Base-by-base conservation (phyloP, 1,284 basidiomycete genomes). In the Rhodotorula mucilaginosa region DNA sequence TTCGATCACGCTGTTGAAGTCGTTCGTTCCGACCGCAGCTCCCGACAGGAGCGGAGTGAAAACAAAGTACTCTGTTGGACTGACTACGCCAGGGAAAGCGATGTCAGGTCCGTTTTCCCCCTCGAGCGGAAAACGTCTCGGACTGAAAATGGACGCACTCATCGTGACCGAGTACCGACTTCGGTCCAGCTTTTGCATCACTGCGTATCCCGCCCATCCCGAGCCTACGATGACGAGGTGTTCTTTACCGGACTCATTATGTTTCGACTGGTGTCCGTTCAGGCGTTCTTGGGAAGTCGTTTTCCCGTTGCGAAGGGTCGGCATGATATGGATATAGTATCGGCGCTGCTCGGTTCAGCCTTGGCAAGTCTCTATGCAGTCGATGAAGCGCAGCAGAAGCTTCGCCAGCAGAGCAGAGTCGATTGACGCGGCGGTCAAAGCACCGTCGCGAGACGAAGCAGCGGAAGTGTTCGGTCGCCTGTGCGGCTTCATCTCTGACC, bases 1-100 rank as follows among this genome's bases (percentile, higher is more conserved):
- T 81, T 95, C 92, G 46, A 92, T 84, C 0, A 90, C 90, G 74
- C 88, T 88, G 47, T 91, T 84, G 77, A 90, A 91, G 75, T 93
- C 90, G 61, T 93, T 83, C 2, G 91, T 92, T 8, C 92, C 92
- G 44, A 92, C 90, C 2, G 90, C 86, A 2, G 70, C 63, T n/a
- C 59, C 52, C 0, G 69, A 68, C 10, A 76, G 66, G 51, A 93
- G 81, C 0, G 91, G 91, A 0, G 91, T 93, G 79, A 92, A 92
- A 78, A 90, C 90, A 82, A 93, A 92, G 80, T 91, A 89, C 48
- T 87, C 88, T 65, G 85, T 88, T 1, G 91, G 89, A 1, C 90
- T 90, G 51, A 93, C 79, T 58, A 91, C 81, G 0, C 87, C 88
- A 90, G 87, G 79, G 74, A 13, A 15, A 39, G 12, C 49, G 7